Conservation (phyloP, 2,329 filamentous ascomycete genomes). For the Arthrobotrys iridis region DNA sequence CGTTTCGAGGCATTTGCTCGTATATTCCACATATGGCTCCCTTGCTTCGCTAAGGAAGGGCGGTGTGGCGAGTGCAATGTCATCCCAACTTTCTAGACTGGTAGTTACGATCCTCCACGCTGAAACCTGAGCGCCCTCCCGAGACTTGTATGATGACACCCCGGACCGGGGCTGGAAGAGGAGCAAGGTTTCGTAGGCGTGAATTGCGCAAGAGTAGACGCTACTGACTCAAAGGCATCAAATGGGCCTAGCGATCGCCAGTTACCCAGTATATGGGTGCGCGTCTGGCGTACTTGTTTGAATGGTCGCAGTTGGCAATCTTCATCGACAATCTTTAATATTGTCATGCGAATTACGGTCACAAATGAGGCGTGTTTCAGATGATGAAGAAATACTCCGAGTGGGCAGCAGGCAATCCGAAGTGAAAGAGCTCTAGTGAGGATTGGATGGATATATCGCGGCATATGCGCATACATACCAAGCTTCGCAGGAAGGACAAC, state of each 20-base stretch:
- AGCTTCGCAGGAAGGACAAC: constrained; percentile 24
- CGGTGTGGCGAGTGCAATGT: constrained; percentile 23
- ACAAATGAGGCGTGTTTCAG: constrained; percentile 9
- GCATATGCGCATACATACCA: neutral
- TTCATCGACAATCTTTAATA: neutral
- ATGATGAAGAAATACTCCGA: constrained; percentile 12
- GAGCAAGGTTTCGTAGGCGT: neutral
- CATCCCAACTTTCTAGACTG: constrained; percentile 20
- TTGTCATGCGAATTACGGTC: neutral
- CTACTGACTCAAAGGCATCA: constrained; percentile 1
- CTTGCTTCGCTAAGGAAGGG: constrained; percentile 14
- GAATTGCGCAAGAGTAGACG: neutral
- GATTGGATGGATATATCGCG: neutral
- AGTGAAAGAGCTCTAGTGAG: constrained; percentile 36
- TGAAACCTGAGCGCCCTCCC: constrained; percentile 31
- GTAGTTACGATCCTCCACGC: neutral
- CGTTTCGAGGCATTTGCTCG: constrained; percentile 9
- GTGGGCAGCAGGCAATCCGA: neutral
- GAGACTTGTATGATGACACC: neutral
- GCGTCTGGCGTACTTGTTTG: too few species aligned
- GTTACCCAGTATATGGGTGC: too few species aligned
- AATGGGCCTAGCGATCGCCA: neutral
- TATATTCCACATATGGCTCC: constrained; percentile 36
- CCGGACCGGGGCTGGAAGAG: neutral
- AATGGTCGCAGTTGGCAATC: neutral